Evolutionary conservation across 192 early-diverging fungal species (phyloP).

Genomic region (Coemansia sp.): DNA sequence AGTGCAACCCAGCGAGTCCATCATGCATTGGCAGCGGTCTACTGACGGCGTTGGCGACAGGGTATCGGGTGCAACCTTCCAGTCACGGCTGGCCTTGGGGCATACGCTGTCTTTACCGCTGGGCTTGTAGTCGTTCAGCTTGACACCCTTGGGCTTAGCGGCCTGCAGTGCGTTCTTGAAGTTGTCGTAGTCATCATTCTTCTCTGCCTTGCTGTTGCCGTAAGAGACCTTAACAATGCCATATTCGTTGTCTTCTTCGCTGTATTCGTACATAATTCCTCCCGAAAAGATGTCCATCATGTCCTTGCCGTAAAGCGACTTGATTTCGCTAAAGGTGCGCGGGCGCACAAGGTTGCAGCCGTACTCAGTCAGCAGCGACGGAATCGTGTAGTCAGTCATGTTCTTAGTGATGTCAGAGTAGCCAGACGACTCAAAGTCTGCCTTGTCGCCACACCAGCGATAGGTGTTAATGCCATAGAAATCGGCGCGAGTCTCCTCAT

Average conservation of each 20-base stretch:
- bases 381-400: conserved; percentile 61
- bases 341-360: conserved; percentile 71
- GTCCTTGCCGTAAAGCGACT: conserved; percentile 64
- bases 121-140: conserved; percentile 58
- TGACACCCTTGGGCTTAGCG: conserved; percentile 57
- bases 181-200: conserved; percentile 62
- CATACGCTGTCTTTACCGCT: conserved; percentile 42
- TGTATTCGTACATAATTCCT: conserved; percentile 74
- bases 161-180: conserved; percentile 58
- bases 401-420: conserved; percentile 65
- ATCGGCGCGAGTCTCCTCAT: conserved; percentile 59
- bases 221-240: conserved; percentile 61
- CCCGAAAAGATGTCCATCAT: conserved; percentile 70
- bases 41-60: conserved; percentile 67
- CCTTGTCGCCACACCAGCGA: conserved; percentile 70
- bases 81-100: conserved; percentile 46
- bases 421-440: conserved; percentile 64
- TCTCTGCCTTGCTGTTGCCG: conserved; percentile 36
- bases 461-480: conserved; percentile 77
- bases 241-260: conserved; percentile 73
- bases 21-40: conserved; percentile 65
- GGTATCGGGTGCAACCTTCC: conserved; percentile 54
- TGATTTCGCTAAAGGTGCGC: conserved; percentile 67
- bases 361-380: conserved; percentile 73
- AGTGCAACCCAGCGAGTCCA: conserved; percentile 57